Evolutionary conservation across 1,139 yeast genomes (phyloP).

Genomic region (Arxiozyma telluris): DNA sequence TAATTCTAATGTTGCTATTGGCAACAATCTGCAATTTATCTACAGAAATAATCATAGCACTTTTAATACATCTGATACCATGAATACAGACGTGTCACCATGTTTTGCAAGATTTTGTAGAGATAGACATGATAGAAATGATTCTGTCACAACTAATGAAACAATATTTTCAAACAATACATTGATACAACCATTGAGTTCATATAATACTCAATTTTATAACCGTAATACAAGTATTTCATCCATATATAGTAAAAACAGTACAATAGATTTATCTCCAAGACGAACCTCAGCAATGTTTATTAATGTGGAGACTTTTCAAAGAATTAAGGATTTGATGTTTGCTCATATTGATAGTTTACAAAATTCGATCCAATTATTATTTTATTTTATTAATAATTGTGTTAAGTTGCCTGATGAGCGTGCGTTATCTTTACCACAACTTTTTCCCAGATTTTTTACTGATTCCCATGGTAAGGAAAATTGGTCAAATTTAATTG

Average conservation of each 20-base stretch:
- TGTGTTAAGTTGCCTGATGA: not conserved
- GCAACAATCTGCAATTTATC: not conserved
- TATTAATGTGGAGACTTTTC: not conserved
- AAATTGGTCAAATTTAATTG: conserved; percentile 60
- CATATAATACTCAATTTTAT: not conserved
- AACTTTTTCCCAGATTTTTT: conserved; percentile 56
- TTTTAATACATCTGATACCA: not conserved
- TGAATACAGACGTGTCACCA: not conserved
- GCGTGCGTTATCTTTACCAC: conserved; percentile 39
- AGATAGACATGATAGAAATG: not conserved
- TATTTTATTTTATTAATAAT: conserved; percentile 2
- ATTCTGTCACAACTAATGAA: conserved; percentile 1
- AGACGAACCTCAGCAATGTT: not conserved
- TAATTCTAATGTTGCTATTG: not conserved
- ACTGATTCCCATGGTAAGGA: conserved; percentile 61
- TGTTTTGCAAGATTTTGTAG: not conserved
- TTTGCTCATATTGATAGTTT: not conserved
- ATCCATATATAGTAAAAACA: not conserved
- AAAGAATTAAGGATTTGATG: not conserved
- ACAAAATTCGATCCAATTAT: not conserved
- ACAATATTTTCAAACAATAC: conserved; percentile 1
- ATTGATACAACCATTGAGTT: not conserved
- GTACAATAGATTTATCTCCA: not conserved
- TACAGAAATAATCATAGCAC: not conserved
- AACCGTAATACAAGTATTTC: not conserved